Evolutionary conservation across 2,329 filamentous ascomycete species (phyloP).

Genomic region (Beauveria brongniartii): DNA sequence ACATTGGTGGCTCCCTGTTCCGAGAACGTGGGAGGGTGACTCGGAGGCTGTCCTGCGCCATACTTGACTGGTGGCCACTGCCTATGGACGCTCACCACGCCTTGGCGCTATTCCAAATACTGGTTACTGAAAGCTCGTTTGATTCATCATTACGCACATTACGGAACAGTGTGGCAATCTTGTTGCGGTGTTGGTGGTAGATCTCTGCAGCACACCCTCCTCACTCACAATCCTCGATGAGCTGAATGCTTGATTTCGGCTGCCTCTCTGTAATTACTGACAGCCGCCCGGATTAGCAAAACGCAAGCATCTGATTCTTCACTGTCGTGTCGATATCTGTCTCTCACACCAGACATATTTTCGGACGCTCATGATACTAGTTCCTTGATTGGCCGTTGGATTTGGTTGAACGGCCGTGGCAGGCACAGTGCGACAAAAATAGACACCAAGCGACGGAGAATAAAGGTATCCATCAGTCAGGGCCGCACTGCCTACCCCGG

Average conservation of each 20-base stretch:
- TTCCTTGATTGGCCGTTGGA: not conserved
- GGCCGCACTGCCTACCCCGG: not conserved
- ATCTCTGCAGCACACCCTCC: not conserved
- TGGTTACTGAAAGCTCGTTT: not conserved
- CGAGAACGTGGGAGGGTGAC: constrained; percentile 1
- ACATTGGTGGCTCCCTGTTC: constrained; percentile 6
- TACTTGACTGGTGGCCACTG: not conserved
- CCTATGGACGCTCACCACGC: not conserved
- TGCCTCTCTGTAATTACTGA: not conserved
- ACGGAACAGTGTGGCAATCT: not conserved
- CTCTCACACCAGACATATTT: not conserved
- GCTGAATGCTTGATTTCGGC: constrained; percentile 7
- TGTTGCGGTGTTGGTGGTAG: not conserved
- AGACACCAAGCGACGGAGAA: not conserved
- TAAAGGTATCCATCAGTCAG: not conserved
- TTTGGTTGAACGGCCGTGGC: not conserved
- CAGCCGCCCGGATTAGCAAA: not conserved
- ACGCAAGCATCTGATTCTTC: not conserved
- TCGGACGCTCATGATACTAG: not conserved
- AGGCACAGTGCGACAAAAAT: not conserved
- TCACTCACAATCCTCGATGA: not conserved
- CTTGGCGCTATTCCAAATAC: constrained; percentile 5
- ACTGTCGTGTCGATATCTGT: not conserved
- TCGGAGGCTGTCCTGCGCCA: not conserved
- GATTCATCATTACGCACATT: not conserved